Percentiles rank a stretch among this genome's conserved stretches.
Evolutionary conservation across 2,329 filamentous ascomycete genomes (phyloP).

Genomic region (Penicillium verrucosum): DNA sequence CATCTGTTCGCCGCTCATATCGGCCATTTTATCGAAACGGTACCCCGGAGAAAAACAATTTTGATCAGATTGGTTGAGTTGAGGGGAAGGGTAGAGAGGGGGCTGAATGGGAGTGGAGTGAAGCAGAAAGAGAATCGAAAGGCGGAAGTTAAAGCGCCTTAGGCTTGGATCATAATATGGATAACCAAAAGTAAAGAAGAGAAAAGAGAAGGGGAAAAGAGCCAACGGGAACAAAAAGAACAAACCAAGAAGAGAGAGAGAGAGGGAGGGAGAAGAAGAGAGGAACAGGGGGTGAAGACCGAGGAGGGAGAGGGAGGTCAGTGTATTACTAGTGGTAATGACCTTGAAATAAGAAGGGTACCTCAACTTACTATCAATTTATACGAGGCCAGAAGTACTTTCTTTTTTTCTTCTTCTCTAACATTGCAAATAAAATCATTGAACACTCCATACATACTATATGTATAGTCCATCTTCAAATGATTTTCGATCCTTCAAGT

Average conservation of each 20-base stretch:
- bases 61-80: conserved; percentile 8
- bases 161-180: conserved; percentile 26
- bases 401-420: background rate
- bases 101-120: conserved; percentile 20
- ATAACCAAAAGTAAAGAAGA: conserved; percentile 4
- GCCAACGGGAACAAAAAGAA: conserved; percentile 6
- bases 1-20: conserved; percentile 61
- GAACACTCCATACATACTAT: background rate
- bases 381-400: background rate
- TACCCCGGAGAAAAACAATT: conserved; percentile 24
- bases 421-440: background rate
- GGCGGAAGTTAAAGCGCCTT: conserved; percentile 16
- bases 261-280: background rate
- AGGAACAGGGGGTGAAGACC: conserved; percentile 11
- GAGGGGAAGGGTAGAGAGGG: conserved; percentile 13
- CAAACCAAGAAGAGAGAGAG: background rate
- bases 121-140: conserved; percentile 17
- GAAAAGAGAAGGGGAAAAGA: conserved; percentile 4
- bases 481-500: background rate
- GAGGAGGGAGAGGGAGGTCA: conserved; percentile 4
- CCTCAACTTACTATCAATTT: background rate
- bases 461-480: background rate
- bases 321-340: conserved; percentile 16
- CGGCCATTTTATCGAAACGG: conserved; percentile 41
- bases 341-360: conserved; percentile 1